Evolutionary conservation across 176 grass and related monocot species (phyloP).

Genomic region (Zoysia japonica): DNA sequence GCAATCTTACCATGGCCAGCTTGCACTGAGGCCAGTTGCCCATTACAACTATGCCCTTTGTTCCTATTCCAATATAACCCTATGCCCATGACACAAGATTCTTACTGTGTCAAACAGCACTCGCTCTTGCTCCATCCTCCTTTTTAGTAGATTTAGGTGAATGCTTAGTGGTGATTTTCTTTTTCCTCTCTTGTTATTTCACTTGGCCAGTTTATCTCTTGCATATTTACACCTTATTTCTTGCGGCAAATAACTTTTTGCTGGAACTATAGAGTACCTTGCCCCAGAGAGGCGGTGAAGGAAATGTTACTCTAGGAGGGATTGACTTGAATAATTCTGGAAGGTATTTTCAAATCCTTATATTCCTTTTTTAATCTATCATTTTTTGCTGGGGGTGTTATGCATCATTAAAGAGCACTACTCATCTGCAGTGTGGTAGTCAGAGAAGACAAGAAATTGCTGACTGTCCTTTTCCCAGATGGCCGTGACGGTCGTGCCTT

Average conservation of each 20-base stretch:
- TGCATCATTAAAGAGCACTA: constrained; percentile 25
- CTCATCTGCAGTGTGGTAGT: constrained; percentile 78
- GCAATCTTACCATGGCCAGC: neutral
- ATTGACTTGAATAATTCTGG: constrained; percentile 99
- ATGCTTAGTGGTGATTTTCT: neutral
- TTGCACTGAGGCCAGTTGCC: neutral
- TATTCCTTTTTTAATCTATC: constrained; percentile 15
- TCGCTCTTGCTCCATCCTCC: neutral
- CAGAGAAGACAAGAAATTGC: constrained; percentile 96
- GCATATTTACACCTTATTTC: constrained; percentile 20
- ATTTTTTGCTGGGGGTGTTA: neutral
- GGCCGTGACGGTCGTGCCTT: constrained; percentile 98
- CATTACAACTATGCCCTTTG: neutral
- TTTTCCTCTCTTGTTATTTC: neutral
- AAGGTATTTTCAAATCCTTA: constrained; percentile 65
- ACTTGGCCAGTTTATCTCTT: constrained; percentile 16
- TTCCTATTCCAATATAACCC: neutral
- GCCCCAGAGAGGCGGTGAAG: constrained; percentile 92
- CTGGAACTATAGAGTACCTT: constrained; percentile 69
- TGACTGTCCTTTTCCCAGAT: constrained; percentile 98
- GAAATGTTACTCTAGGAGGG: constrained; percentile 92
- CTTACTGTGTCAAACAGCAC: neutral
- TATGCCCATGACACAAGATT: neutral
- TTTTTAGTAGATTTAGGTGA: constrained; percentile 20
- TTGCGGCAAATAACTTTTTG: constrained; percentile 32